Percentiles rank a stretch among this genome's conserved stretches.
Evolutionary conservation across 257 asterid species (phyloP).

Genomic region (Fraxinus americana): DNA sequence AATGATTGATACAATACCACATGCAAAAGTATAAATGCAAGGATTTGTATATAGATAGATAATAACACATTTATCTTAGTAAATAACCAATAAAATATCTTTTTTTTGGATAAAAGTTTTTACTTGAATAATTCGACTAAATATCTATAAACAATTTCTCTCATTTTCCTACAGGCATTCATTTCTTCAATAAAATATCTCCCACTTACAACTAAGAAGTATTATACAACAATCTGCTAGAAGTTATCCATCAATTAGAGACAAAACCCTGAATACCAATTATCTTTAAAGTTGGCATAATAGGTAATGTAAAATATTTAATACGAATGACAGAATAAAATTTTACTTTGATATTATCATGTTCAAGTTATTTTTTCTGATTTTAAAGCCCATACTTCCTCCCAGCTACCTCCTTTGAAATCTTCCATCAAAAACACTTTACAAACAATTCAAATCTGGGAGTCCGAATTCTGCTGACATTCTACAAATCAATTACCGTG

Average conservation of each 20-base stretch:
- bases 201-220: not conserved
- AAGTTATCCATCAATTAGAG: slow-evolving; percentile 3
- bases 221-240: not conserved
- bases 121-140: too few species aligned
- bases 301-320: not conserved
- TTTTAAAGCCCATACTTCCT: not conserved
- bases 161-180: not conserved
- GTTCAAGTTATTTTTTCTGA: not conserved
- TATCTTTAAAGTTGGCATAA: not conserved
- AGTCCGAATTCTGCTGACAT: not conserved
- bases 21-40: not conserved
- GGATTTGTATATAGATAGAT: not conserved
- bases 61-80: too few species aligned
- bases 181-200: not conserved
- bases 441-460: not conserved
- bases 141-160: too few species aligned
- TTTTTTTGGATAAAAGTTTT: too few species aligned
- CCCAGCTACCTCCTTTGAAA: slow-evolving; percentile 1
- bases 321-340: not conserved
- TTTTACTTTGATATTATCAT: not conserved
- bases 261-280: not conserved
- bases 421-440: not conserved
- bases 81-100: too few species aligned
- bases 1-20: not conserved
- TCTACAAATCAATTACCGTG: slow-evolving; percentile 57